Conservation (phyloP, 352 stramenopile genomes). For the Pythium periplocum region DNA sequence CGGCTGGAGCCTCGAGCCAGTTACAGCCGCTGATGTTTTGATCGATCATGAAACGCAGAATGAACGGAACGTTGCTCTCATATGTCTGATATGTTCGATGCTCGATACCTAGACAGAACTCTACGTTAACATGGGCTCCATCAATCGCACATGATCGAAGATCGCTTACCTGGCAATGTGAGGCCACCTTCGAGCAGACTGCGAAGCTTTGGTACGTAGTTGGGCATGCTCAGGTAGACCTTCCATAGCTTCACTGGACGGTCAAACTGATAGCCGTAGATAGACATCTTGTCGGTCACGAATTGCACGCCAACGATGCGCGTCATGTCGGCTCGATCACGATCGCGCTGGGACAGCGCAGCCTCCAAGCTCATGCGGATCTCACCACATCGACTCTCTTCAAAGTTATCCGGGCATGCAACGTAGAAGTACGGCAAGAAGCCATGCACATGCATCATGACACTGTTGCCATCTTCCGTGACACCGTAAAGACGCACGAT, state of each 20-base stretch:
- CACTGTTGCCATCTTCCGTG: constrained; percentile 92
- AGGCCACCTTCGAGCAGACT: constrained; percentile 88
- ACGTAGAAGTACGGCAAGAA: constrained; percentile 98
- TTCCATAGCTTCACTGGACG: constrained; percentile 70
- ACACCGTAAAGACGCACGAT: constrained; percentile 98
- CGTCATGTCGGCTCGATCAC: constrained; percentile 34
- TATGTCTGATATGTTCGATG: constrained; percentile 89
- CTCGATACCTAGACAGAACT: constrained; percentile 32
- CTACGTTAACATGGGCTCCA: neutral
- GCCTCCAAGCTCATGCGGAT: constrained; percentile 65
- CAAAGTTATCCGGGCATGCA: constrained; percentile 66
- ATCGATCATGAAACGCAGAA: constrained; percentile 99
- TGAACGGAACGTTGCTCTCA: constrained; percentile 99
- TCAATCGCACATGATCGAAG: neutral
- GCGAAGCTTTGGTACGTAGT: constrained; percentile 91
- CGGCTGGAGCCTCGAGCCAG: constrained; percentile 94
- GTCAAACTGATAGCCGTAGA: constrained; percentile 87
- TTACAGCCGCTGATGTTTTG: constrained; percentile 95
- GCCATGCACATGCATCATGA: constrained; percentile 96
- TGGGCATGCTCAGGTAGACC: constrained; percentile 94
- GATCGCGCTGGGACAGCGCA: constrained; percentile 44
- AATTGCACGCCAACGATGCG: constrained; percentile 70
- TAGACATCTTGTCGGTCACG: constrained; percentile 73
- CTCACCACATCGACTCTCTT: constrained; percentile 58
- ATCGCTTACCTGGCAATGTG: constrained; percentile 30